Evolutionary conservation across 2,329 filamentous ascomycete species (phyloP).

Genomic region (Neurospora sp.): DNA sequence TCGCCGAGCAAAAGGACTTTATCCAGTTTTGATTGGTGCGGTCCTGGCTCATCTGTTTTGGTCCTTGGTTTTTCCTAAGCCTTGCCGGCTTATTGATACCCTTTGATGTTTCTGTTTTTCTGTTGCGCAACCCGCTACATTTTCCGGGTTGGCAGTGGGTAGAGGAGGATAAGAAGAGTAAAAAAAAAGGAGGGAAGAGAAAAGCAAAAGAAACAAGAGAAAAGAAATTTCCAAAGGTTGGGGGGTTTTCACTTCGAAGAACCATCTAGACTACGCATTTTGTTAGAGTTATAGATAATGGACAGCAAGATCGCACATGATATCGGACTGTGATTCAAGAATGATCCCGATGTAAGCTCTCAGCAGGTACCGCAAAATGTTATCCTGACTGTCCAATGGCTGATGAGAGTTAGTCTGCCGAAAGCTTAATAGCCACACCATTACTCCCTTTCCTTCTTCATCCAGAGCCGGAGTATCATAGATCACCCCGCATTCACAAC

Average conservation of each 20-base stretch:
- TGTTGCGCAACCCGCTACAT: neutral
- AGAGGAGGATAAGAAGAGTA: constrained; percentile 1
- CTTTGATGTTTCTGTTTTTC: constrained; percentile 2
- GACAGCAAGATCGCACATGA: neutral
- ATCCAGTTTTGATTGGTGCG: constrained; percentile 34
- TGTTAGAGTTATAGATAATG: neutral
- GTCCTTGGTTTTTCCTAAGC: constrained; percentile 7
- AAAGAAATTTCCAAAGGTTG: neutral
- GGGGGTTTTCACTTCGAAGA: neutral
- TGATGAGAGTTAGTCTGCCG: neutral
- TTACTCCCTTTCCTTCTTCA: neutral
- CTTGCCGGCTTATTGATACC: constrained; percentile 1
- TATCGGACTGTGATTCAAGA: neutral
- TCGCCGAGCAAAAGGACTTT: constrained; percentile 50
- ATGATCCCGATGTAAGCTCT: neutral
- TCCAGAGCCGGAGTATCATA: neutral
- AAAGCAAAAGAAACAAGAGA: constrained; percentile 1
- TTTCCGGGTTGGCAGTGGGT: neutral
- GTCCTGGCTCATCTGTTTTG: constrained; percentile 13
- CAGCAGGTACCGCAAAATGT: neutral
- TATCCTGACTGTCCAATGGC: neutral
- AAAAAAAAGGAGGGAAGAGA: constrained; percentile 8
- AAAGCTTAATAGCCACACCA: neutral
- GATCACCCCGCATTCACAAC: neutral
- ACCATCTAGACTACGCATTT: neutral